Evolutionary conservation across 371 early-diverging fungal genomes (phyloP), one percentile per base, ranked within the genome.

Genomic region (Mucor velutinosus): DNA sequence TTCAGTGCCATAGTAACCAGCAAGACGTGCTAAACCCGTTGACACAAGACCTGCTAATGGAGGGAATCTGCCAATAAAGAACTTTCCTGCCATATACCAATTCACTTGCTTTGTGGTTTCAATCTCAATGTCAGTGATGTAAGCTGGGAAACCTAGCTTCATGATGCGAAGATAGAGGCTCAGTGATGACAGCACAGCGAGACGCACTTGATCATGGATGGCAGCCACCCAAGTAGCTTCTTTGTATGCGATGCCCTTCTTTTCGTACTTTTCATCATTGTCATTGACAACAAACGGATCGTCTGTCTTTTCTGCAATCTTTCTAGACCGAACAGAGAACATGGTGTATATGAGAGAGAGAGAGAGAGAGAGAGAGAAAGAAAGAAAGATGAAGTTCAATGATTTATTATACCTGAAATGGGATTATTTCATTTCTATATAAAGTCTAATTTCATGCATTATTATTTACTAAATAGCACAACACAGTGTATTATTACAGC

Each of bases 1-100:
- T 71, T 94, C 94, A 37, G 81, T 83, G 12, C 96, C 96, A 74
- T 93, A 85, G 73, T 95, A 95, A 0, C 97, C 96, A 35, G 83
- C 82, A 10, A 92, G 37, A 65, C 77, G 75, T 3, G 94, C 94
- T 1, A 86, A 71, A 17, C 82, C 72, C 3, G 98, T 91, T 45
- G 95, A 89, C 53, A 99, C 70, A 78, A 99, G 71, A 69, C 97
- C 95, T 29, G 95, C 96, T 29, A 99, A 32, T 14, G 83, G 83
- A 39, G 80, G 83, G n/a, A 60, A 70, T 37, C 67, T 59, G 10
- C 77, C 78, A 47, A 82, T 75, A 65, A 78, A 82, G 45, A 78
- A 82, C 27, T 82, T 73, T n/a, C 76, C 66, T 19, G 72, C 56
- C 43, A 83, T 41, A 27, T 78, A 76, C 77, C 80, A 78, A 37